Conservation (phyloP, 768 basidiomycete genomes). For the Agaricus subrufescens region DNA sequence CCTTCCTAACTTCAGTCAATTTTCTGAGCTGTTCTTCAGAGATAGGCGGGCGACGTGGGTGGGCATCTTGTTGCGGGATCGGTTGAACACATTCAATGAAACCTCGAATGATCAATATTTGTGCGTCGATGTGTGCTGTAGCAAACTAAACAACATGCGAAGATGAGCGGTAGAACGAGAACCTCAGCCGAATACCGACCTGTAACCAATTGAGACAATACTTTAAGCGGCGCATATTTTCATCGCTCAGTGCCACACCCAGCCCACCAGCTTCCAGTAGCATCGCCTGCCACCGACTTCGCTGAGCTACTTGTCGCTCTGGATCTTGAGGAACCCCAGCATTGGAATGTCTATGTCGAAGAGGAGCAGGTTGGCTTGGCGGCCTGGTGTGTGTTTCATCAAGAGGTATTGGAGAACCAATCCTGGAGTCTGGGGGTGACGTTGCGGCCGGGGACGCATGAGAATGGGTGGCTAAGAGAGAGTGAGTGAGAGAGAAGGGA, state of each 20-base stretch:
- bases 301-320: conserved; percentile 55
- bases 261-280: conserved; percentile 85
- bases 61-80: conserved; percentile 27
- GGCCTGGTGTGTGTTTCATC: conserved; percentile 5
- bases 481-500: not conserved
- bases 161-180: not conserved
- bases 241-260: conserved; percentile 84
- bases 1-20: conserved; percentile 68
- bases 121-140: conserved; percentile 81
- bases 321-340: conserved; percentile 13
- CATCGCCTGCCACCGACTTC: conserved; percentile 84
- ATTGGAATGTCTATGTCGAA: not conserved
- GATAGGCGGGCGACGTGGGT: conserved; percentile 26
- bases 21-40: conserved; percentile 53
- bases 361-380: not conserved
- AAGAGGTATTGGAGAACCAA: conserved; percentile 20
- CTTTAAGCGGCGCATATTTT: conserved; percentile 80
- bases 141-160: conserved; percentile 75
- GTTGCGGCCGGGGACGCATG: conserved; percentile 24
- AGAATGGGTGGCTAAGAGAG: conserved; percentile 5
- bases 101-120: conserved; percentile 78
- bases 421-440: conserved; percentile 23
- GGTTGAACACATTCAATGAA: conserved; percentile 74
- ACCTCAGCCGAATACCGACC: conserved; percentile 36
- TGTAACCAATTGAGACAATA: conserved; percentile 89